Evolutionary conservation across 441 rosid species (phyloP).

Genomic region (Mallotus repandus): DNA sequence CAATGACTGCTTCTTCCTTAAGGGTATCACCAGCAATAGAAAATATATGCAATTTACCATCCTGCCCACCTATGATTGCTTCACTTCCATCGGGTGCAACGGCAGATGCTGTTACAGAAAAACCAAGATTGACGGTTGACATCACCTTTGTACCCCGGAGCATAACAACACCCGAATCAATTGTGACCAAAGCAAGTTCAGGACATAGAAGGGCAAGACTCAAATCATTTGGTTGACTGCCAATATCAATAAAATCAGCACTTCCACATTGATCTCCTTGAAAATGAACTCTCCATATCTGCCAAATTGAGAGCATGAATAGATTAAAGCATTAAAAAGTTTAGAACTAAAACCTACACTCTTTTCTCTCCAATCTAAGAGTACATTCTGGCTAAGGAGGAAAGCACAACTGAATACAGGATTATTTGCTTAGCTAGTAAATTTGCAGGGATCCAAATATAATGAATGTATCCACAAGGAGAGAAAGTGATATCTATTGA

Average conservation of each 20-base stretch:
- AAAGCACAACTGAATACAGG: neutral
- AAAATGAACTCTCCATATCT: constrained; percentile 74
- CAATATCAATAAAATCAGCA: constrained; percentile 65
- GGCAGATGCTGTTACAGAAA: constrained; percentile 75
- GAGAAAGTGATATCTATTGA: neutral
- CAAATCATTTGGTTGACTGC: constrained; percentile 84
- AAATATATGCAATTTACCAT: constrained; percentile 80
- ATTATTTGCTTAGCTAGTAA: neutral
- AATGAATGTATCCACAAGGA: neutral
- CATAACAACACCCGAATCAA: constrained; percentile 78
- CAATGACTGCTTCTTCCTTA: constrained; percentile 71
- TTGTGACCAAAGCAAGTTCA: constrained; percentile 64
- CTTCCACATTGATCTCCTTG: constrained; percentile 71
- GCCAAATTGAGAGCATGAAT: constrained; percentile 18
- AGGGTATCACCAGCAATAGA: constrained; percentile 68
- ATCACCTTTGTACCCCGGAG: constrained; percentile 63
- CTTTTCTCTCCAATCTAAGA: neutral
- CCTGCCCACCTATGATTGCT: constrained; percentile 80
- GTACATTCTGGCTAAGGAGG: neutral
- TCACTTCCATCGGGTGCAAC: constrained; percentile 88
- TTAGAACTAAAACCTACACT: neutral
- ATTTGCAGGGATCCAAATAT: neutral
- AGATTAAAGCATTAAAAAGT: constrained; percentile 19
- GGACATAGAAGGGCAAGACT: constrained; percentile 70
- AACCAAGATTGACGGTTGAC: constrained; percentile 73